phyloP scores from a whole-genome alignment of 2,329 filamentous ascomycete species.

The Cryphonectria japonica region DNA sequence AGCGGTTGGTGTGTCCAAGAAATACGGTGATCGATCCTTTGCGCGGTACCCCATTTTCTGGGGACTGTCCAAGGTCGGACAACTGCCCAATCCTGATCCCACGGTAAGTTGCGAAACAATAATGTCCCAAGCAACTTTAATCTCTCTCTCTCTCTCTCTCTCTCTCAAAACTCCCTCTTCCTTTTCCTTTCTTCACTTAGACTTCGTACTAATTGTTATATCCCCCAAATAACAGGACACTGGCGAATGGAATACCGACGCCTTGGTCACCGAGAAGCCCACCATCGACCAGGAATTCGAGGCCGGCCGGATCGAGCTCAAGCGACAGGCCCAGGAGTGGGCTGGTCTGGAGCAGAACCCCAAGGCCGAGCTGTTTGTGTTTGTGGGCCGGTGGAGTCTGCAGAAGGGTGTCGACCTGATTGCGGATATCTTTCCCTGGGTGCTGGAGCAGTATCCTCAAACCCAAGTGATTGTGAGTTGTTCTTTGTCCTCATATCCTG shows the following conservation, averaged over 20 bases:
- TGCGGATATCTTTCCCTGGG: constrained; percentile 65
- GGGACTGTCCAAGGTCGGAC: constrained; percentile 66
- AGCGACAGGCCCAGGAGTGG: constrained; percentile 69
- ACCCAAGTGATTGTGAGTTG: constrained; percentile 55
- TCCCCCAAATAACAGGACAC: constrained; percentile 48
- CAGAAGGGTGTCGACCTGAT: constrained; percentile 70
- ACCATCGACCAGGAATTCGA: constrained; percentile 61
- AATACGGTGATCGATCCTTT: constrained; percentile 69
- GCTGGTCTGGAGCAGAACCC: constrained; percentile 64
- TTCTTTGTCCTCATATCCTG: not conserved
- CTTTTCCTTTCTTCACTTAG: too few relatives aligned
- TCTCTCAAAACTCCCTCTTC: too few relatives aligned
- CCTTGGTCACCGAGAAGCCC: constrained; percentile 40
- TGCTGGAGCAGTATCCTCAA: constrained; percentile 61
- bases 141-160: too few relatives aligned
- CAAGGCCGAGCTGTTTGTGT: constrained; percentile 67
- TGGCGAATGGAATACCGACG: constrained; percentile 60
- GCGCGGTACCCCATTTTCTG: constrained; percentile 71
- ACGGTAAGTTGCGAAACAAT: constrained; percentile 36
- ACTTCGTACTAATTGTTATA: not conserved
- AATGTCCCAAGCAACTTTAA: too few relatives aligned
- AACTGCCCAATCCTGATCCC: constrained; percentile 68
- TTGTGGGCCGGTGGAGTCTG: constrained; percentile 71
- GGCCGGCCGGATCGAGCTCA: constrained; percentile 54
- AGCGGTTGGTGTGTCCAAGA: constrained; percentile 69